Conservation (phyloP, 352 stramenopile species). For the Phytophthora pini region DNA sequence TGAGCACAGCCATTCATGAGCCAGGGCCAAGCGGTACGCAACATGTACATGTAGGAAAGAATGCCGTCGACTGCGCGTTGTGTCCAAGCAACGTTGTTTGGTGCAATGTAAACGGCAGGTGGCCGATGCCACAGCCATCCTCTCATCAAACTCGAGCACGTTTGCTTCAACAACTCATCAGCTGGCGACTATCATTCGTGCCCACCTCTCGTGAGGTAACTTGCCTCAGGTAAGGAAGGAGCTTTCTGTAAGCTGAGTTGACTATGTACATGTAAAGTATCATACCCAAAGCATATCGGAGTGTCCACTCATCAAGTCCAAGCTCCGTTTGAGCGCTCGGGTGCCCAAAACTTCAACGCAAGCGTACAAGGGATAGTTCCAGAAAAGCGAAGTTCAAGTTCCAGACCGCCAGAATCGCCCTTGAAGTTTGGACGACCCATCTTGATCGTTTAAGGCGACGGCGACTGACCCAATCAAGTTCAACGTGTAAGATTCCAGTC, state of each 20-base stretch:
- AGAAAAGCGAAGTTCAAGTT: constrained; percentile 23
- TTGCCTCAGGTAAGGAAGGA: too few species aligned
- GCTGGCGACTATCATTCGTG: background rate
- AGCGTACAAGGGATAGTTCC: constrained; percentile 5
- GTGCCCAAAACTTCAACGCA: too few species aligned
- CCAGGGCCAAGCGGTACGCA: too few species aligned
- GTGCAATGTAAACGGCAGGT: too few species aligned
- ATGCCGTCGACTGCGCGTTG: too few species aligned
- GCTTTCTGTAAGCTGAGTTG: background rate
- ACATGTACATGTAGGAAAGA: too few species aligned
- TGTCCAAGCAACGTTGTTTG: too few species aligned
- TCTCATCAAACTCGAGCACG: background rate
- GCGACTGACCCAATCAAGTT: constrained; percentile 17
- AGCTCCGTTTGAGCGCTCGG: too few species aligned
- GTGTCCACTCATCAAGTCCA: constrained; percentile 7
- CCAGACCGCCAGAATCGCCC: constrained; percentile 9
- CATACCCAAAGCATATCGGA: too few species aligned
- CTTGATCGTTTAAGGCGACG: constrained; percentile 6
- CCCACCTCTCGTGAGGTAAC: background rate
- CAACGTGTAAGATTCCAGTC: constrained; percentile 8
- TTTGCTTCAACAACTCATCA: constrained; percentile 7
- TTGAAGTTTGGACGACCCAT: background rate
- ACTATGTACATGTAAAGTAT: background rate
- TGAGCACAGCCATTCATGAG: too few species aligned
- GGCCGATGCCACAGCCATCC: too few species aligned